Conservation (phyloP, 805 yeast genomes). For the Lipomyces spencermartinsiae region DNA sequence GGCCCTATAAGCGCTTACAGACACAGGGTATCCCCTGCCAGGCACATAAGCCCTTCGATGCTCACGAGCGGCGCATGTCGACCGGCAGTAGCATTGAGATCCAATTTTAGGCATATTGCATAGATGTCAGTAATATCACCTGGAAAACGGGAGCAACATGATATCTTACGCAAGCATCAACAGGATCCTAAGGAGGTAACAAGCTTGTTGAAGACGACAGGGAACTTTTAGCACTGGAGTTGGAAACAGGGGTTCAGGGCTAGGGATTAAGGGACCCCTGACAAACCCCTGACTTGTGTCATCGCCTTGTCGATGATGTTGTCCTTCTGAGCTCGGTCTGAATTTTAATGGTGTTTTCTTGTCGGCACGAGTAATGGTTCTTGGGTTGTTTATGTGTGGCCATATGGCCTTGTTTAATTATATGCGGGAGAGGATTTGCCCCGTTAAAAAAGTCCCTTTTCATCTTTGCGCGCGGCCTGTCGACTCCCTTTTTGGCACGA, state of each 20-base stretch:
- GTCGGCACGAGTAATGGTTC: neutral
- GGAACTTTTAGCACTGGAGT: neutral
- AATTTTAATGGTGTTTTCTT: neutral
- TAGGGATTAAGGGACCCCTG: neutral
- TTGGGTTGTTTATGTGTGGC: neutral
- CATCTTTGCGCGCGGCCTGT: neutral
- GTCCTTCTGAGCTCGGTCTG: neutral
- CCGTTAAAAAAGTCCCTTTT: neutral
- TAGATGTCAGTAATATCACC: too few relatives aligned
- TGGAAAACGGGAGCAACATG: neutral
- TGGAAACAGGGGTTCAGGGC: too few relatives aligned
- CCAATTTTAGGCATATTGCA: neutral
- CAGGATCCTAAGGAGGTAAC: neutral
- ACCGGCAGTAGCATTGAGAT: slow-evolving; percentile 1
- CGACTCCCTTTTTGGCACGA: neutral
- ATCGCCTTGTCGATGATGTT: slow-evolving; percentile 1
- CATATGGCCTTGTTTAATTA: slow-evolving; percentile 3
- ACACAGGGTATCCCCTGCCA: neutral
- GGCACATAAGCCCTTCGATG: slow-evolving; percentile 2
- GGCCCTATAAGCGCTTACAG: slow-evolving; percentile 3
- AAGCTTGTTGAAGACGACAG: neutral
- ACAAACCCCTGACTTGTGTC: slow-evolving; percentile 2
- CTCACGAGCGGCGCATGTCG: slow-evolving; percentile 4
- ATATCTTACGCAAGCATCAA: neutral
- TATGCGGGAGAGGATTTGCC: neutral